Evolutionary conservation across 805 yeast genomes (phyloP).

Genomic region (Teunomyces funiuensis): DNA sequence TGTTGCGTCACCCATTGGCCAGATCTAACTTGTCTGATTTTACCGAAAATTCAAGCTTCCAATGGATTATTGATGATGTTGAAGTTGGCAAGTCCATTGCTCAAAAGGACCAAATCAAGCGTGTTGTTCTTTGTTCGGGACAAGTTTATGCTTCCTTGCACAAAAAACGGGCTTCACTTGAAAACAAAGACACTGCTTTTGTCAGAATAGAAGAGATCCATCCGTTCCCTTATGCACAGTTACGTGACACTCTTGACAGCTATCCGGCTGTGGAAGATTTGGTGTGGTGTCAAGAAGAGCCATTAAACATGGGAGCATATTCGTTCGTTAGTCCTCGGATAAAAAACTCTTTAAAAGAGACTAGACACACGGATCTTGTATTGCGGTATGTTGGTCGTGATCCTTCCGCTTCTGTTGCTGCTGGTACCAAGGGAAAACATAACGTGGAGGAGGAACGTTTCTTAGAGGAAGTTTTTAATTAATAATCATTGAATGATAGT

Average conservation of each 20-base stretch:
- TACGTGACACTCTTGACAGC: constrained; percentile 75
- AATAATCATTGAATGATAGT: too few species aligned
- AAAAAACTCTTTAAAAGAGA: constrained; percentile 69
- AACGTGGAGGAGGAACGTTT: constrained; percentile 83
- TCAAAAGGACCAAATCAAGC: constrained; percentile 79
- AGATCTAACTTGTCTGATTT: constrained; percentile 81
- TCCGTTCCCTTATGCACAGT: constrained; percentile 97
- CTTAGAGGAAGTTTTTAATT: constrained; percentile 75
- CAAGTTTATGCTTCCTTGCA: constrained; percentile 92
- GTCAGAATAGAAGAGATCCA: constrained; percentile 90
- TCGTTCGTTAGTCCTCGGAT: constrained; percentile 80
- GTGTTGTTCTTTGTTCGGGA: constrained; percentile 82
- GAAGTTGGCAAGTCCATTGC: constrained; percentile 79
- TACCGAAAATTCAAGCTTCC: constrained; percentile 88
- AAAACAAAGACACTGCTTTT: constrained; percentile 81
- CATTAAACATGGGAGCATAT: constrained; percentile 94
- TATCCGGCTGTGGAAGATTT: constrained; percentile 85
- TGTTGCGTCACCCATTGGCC: constrained; percentile 96
- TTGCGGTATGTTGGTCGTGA: constrained; percentile 94
- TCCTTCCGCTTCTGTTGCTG: constrained; percentile 97
- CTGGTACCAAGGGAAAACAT: constrained; percentile 91
- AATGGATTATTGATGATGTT: constrained; percentile 92
- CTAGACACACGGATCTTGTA: constrained; percentile 60
- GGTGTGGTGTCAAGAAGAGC: constrained; percentile 98
- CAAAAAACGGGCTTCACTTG: constrained; percentile 79